Evolutionary conservation across 1,284 basidiomycete genomes (phyloP).

Genomic region (Thecaphora frezii): DNA sequence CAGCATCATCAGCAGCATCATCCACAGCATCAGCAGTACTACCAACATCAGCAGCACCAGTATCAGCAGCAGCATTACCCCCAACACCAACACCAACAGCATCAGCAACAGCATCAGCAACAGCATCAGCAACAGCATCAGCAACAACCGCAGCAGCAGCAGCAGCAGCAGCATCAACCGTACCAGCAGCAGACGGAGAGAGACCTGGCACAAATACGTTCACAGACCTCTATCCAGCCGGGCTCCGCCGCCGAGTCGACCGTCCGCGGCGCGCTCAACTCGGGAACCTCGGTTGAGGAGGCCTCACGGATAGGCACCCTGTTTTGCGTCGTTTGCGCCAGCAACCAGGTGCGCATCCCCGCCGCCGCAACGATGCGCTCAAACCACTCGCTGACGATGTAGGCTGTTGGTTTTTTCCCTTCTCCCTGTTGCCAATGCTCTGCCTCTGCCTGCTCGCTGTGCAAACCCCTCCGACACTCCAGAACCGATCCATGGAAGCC

Average conservation of each 20-base stretch:
- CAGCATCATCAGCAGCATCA: not conserved
- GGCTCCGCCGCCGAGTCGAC: not conserved
- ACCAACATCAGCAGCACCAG: constrained; percentile 1
- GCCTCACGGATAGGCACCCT: constrained; percentile 11
- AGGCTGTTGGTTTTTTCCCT: too few relatives aligned
- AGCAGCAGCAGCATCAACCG: constrained; percentile 1
- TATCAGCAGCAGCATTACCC: not conserved
- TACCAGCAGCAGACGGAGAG: not conserved
- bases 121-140: not conserved
- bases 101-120: not conserved
- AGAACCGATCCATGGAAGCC: constrained; percentile 99
- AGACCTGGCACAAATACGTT: not conserved
- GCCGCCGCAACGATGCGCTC: too few relatives aligned
- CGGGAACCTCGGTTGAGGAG: not conserved
- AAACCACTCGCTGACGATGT: too few relatives aligned
- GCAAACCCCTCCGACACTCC: constrained; percentile 12
- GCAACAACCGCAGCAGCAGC: too few relatives aligned
- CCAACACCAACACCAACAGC: not conserved
- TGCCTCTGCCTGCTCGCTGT: not conserved
- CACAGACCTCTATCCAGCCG: not conserved
- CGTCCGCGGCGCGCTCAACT: not conserved
- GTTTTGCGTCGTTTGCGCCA: constrained; percentile 97
- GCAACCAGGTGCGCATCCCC: constrained; percentile 67
- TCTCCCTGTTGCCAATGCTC: too few relatives aligned
- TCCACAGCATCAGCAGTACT: too few relatives aligned